Evolutionary conservation across 2,329 filamentous ascomycete genomes (phyloP).

Genomic region (Periconia macrospinosa): DNA sequence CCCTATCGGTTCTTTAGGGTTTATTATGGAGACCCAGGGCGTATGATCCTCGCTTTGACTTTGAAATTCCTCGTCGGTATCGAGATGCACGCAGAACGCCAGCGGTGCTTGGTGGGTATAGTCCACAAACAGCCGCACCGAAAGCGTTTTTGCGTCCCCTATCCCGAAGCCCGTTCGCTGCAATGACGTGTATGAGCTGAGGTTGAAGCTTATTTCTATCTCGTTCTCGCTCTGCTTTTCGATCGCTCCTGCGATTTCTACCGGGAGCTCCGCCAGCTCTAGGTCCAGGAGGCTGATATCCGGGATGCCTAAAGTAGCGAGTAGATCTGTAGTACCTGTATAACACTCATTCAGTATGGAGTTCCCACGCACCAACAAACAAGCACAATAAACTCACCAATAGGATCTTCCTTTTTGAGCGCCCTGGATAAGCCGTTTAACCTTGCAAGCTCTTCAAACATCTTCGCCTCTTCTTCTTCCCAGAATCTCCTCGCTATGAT

Average conservation of each 20-base stretch:
- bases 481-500: constrained; percentile 20
- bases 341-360: not conserved
- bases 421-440: constrained; percentile 23
- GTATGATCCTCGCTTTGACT: constrained; percentile 16
- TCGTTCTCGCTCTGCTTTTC: constrained; percentile 26
- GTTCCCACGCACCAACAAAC: too few species aligned
- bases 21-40: constrained; percentile 18
- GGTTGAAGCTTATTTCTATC: constrained; percentile 33
- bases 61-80: constrained; percentile 19
- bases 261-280: constrained; percentile 26
- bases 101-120: constrained; percentile 7
- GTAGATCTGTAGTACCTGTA: constrained; percentile 22
- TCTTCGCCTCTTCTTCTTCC: constrained; percentile 20
- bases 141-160: constrained; percentile 21
- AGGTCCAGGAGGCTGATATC: constrained; percentile 28
- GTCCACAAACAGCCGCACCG: constrained; percentile 27
- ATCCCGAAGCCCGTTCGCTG: constrained; percentile 30
- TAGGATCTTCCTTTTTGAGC: constrained; percentile 28
- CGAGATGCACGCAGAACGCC: constrained; percentile 33
- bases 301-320: constrained; percentile 25
- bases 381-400: not conserved
- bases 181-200: constrained; percentile 22
- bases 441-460: constrained; percentile 26
- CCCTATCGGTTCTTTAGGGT: constrained; percentile 13
- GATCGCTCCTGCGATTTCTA: constrained; percentile 22